phyloP scores from a whole-genome alignment of 176 grass and related monocot species.

The Phyllostachys edulis region DNA sequence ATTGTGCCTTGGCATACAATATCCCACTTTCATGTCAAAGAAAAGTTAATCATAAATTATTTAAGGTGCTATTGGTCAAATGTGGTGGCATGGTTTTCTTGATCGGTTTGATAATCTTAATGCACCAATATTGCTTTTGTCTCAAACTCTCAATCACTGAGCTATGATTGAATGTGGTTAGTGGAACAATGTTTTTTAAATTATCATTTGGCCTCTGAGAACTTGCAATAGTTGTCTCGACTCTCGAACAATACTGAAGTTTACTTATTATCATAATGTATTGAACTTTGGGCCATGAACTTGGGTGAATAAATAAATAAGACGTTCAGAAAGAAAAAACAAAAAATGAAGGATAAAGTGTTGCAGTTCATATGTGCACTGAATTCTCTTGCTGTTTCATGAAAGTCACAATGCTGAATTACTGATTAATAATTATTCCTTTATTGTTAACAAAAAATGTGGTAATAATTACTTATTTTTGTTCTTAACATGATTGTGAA shows the following conservation, averaged over 20 bases:
- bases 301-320: neutral
- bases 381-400: slow-evolving; percentile 1
- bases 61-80: neutral
- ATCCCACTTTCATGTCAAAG: slow-evolving; percentile 10
- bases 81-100: slow-evolving; percentile 1
- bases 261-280: slow-evolving; percentile 1
- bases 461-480: neutral
- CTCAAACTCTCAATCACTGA: neutral
- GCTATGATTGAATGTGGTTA: neutral
- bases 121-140: neutral
- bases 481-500: slow-evolving; percentile 28
- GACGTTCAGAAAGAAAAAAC: neutral
- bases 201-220: neutral
- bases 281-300: neutral
- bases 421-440: neutral
- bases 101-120: neutral
- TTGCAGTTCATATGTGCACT: slow-evolving; percentile 10
- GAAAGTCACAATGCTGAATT: slow-evolving; percentile 26
- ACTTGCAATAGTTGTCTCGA: neutral
- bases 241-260: neutral
- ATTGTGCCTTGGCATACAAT: neutral
- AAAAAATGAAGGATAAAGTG: neutral
- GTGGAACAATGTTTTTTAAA: neutral
- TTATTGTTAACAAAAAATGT: slow-evolving; percentile 5
- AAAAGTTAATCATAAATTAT: neutral